Conservation (phyloP, 1,284 basidiomycete species). For the Cryptococcus amylolentus region DNA sequence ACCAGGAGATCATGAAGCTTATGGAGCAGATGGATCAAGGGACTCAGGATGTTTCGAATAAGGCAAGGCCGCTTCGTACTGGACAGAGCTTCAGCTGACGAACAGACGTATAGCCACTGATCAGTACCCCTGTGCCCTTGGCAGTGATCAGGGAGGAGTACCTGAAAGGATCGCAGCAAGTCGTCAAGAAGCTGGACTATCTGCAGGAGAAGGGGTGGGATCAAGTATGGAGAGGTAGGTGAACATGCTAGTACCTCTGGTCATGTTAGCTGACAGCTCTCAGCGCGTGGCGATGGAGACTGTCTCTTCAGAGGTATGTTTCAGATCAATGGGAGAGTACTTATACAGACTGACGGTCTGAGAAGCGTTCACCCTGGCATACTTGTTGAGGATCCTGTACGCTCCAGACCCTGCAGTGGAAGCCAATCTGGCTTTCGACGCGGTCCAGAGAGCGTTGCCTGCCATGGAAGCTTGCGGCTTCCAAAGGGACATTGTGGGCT, state of each 20-base stretch:
- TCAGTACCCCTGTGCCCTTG: constrained; percentile 47
- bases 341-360: neutral
- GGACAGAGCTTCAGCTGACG: neutral
- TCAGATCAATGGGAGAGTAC: neutral
- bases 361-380: constrained; percentile 65
- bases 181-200: constrained; percentile 65
- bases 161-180: constrained; percentile 56
- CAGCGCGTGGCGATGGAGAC: constrained; percentile 69
- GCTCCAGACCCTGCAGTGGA: constrained; percentile 52
- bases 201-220: constrained; percentile 59
- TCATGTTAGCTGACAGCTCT: too few relatives aligned
- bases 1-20: constrained; percentile 48
- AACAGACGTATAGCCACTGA: constrained; percentile 40
- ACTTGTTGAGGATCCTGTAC: constrained; percentile 59
- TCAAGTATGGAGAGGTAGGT: constrained; percentile 53
- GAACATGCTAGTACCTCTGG: too few relatives aligned
- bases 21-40: constrained; percentile 42
- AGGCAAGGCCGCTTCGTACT: constrained; percentile 20
- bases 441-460: constrained; percentile 56
- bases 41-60: constrained; percentile 22
- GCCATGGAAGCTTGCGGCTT: constrained; percentile 64
- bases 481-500: constrained; percentile 59
- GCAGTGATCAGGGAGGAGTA: constrained; percentile 57
- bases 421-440: constrained; percentile 57
- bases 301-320: constrained; percentile 71